Evolutionary conservation across 441 rosid genomes (phyloP).

Genomic region (Metrosideros polymorpha): DNA sequence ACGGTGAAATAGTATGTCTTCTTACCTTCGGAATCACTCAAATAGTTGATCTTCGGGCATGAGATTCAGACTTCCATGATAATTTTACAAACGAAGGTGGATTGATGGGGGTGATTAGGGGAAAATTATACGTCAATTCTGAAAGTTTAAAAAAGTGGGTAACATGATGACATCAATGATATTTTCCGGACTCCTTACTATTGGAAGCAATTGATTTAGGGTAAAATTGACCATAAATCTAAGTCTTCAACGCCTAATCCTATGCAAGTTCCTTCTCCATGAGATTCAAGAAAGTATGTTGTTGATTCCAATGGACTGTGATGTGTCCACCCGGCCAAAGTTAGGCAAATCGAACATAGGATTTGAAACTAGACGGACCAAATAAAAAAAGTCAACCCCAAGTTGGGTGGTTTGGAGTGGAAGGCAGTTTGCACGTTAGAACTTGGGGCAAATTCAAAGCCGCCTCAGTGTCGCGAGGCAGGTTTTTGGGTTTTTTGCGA

Average conservation of each 20-base stretch:
- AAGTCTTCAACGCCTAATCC: background rate
- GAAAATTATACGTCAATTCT: fast-evolving
- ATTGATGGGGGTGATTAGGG: fast-evolving
- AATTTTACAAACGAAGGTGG: background rate
- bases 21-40: fast-evolving
- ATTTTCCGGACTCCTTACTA: fast-evolving
- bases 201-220: background rate
- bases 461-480: background rate
- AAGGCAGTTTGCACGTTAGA: background rate
- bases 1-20: background rate
- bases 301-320: background rate
- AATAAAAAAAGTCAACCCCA: background rate
- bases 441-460: background rate
- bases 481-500: background rate
- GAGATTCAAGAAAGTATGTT: background rate
- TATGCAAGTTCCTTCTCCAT: background rate
- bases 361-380: background rate
- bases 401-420: background rate
- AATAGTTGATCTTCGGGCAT: background rate
- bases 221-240: background rate
- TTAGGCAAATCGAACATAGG: background rate
- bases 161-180: fast-evolving
- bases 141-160: background rate
- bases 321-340: background rate
- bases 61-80: background rate